Conservation (phyloP, 495 filamentous ascomycete species). For the Hypoxylon trugodes region DNA sequence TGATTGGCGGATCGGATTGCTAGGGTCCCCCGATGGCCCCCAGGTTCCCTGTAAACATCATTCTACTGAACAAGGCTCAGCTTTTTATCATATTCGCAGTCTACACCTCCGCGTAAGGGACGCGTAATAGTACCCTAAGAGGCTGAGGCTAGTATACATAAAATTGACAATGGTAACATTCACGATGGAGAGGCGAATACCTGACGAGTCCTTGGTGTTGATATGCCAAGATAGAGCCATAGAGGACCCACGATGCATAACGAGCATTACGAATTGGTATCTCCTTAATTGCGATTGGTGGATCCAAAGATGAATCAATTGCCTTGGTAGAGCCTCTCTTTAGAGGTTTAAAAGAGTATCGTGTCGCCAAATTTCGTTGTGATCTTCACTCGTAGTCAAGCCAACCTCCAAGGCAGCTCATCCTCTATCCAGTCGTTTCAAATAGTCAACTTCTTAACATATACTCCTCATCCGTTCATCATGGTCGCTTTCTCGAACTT, state of each 20-base stretch:
- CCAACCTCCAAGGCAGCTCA: not conserved
- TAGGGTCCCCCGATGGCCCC: conserved; percentile 8
- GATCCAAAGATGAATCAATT: not conserved
- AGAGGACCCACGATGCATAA: conserved; percentile 12
- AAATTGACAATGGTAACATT: not conserved
- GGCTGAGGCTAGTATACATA: not conserved
- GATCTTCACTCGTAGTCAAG: conserved; percentile 20
- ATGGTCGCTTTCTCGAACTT: conserved; percentile 44
- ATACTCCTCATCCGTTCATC: conserved; percentile 8
- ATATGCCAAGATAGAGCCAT: conserved; percentile 2
- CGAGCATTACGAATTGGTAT: conserved; percentile 15
- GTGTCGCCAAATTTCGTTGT: not conserved
- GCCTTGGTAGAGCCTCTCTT: not conserved
- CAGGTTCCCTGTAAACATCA: conserved; percentile 4
- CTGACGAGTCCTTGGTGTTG: not conserved
- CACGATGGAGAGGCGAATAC: not conserved
- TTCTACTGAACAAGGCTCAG: conserved; percentile 20
- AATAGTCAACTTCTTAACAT: conserved; percentile 2
- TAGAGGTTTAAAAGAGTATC: conserved; percentile 1
- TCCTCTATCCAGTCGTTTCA: conserved; percentile 7
- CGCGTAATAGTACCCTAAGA: conserved; percentile 23
- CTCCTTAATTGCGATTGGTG: conserved; percentile 5
- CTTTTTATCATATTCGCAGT: conserved; percentile 22
- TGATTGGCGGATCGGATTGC: conserved; percentile 3
- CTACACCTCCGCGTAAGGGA: conserved; percentile 19